Evolutionary conservation across 352 stramenopile genomes (phyloP), one percentile per base, ranked within the genome.

Genomic region (Phytophthora cryptogea): DNA sequence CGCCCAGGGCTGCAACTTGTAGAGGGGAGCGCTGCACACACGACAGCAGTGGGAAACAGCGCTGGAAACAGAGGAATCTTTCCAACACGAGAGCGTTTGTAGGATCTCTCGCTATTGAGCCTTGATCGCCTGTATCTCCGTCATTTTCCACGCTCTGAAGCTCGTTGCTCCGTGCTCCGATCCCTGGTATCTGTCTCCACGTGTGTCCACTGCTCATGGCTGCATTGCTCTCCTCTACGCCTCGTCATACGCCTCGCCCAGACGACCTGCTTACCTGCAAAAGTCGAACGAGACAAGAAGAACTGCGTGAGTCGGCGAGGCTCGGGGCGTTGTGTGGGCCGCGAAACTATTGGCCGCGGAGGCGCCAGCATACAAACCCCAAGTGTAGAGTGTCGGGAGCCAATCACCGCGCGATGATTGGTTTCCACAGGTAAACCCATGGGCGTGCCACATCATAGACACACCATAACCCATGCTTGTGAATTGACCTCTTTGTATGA

Each of bases 291-390:
- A 87, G 77, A 87, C 75, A 87, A 87, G 72, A 83, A 82, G 82
- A 91, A 91, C 80, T 91, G 82, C 63, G 63, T 59, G 66, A 67
- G 46, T 56, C 16, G 42, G 37, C 39, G 13, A 36, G 36, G 35
- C 45, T 63, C 57, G 36, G 32, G 50, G 49, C 33, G 36, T 36
- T 14, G 41, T 53, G n/a, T 26, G 48, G 59, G 48, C 35, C 46
- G 60, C 57, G 66, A 87, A 91, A 91, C 76, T 91, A 91, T 91
- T 91, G 81, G 81, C 79, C 79, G 77, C 56, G 81, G 75, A 82
- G 77, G 76, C 76, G 59, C 66, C 72, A 81, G 50, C 51, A 89
- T 89, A 89, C 80, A 88, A 88, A 85, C 9, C 23, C 5, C 70
- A 81, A 89, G 76, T 82, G 3, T 44, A 75, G 40, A 0, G 2